Percentiles rank a stretch among this genome's conserved stretches.
Evolutionary conservation across 352 stramenopile genomes (phyloP).

Genomic region (Blastocystis hominis): DNA sequence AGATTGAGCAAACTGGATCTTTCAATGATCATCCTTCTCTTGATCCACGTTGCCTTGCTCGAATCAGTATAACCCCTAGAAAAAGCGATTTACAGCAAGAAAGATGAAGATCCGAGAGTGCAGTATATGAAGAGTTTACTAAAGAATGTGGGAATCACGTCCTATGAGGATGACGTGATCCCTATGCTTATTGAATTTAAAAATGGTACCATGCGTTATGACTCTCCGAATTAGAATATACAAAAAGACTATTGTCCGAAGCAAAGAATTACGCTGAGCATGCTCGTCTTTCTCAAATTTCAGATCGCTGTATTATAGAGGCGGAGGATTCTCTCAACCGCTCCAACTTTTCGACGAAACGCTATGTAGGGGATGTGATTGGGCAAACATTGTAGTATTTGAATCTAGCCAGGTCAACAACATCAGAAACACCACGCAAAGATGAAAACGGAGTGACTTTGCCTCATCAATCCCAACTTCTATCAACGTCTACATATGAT

Average conservation of each 20-base stretch:
- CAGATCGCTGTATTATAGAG: background rate
- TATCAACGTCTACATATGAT: background rate
- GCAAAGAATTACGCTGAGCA: slow-evolving; percentile 35
- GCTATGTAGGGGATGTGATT: background rate
- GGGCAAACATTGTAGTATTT: background rate
- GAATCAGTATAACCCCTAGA: background rate
- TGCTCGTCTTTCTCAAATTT: background rate
- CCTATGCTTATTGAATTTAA: slow-evolving; percentile 40
- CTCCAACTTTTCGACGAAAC: background rate
- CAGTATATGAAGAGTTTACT: background rate
- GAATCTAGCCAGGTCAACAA: background rate
- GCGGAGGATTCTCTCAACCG: background rate
- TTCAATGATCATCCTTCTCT: background rate
- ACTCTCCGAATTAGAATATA: background rate
- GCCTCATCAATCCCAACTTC: background rate
- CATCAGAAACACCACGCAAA: background rate
- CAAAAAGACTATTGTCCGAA: background rate
- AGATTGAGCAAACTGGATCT: background rate
- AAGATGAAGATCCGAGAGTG: slow-evolving; percentile 18
- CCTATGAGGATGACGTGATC: slow-evolving; percentile 53
- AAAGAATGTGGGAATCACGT: background rate
- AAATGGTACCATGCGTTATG: background rate
- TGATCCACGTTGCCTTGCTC: background rate
- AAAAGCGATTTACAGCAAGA: slow-evolving; percentile 2
- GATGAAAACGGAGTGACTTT: slow-evolving; percentile 15